A percentile compares a stretch with the other conserved stretches of the same genome.
Conservation (phyloP, 1,139 yeast genomes). For the Geotrichum aggregatum region DNA sequence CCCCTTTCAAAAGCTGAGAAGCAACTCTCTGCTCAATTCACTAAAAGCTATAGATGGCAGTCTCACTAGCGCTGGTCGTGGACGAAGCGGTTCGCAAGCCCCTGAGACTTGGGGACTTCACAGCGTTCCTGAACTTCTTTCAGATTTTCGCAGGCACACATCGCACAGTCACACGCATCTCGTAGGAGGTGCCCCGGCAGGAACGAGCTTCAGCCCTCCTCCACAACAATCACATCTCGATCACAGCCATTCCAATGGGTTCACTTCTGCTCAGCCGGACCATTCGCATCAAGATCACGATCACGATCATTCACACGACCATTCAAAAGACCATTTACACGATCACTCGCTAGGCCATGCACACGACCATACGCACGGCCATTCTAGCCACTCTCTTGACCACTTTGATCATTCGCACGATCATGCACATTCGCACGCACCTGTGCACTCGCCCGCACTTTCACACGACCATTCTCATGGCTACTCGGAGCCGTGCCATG, state of each 20-base stretch:
- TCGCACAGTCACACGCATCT: slow-evolving; percentile 21
- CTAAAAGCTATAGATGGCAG: slow-evolving; percentile 5
- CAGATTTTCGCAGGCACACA: slow-evolving; percentile 40
- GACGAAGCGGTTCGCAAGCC: slow-evolving; percentile 14
- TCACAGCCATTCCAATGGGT: slow-evolving; percentile 9
- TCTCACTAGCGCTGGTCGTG: neutral
- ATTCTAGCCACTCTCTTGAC: slow-evolving; percentile 9
- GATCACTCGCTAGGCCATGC: neutral
- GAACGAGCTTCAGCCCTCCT: slow-evolving; percentile 22
- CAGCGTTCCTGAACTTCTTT: slow-evolving; percentile 40
- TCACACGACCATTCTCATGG: slow-evolving; percentile 13
- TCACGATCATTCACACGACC: slow-evolving; percentile 12
- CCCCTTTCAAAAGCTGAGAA: slow-evolving; percentile 18
- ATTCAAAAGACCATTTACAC: neutral
- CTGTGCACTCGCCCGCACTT: slow-evolving; percentile 15
- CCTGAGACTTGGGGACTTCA: slow-evolving; percentile 37
- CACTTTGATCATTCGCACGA: slow-evolving; percentile 4
- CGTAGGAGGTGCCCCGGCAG: neutral
- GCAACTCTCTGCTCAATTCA: slow-evolving; percentile 10
- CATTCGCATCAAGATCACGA: neutral
- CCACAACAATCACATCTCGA: slow-evolving; percentile 10
- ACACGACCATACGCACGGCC: slow-evolving; percentile 14
- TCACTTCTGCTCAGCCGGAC: neutral
- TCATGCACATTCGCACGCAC: slow-evolving; percentile 10
- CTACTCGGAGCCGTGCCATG: slow-evolving; percentile 6